Conservation (phyloP, 345 rosid species). For the Salix viminalis region DNA sequence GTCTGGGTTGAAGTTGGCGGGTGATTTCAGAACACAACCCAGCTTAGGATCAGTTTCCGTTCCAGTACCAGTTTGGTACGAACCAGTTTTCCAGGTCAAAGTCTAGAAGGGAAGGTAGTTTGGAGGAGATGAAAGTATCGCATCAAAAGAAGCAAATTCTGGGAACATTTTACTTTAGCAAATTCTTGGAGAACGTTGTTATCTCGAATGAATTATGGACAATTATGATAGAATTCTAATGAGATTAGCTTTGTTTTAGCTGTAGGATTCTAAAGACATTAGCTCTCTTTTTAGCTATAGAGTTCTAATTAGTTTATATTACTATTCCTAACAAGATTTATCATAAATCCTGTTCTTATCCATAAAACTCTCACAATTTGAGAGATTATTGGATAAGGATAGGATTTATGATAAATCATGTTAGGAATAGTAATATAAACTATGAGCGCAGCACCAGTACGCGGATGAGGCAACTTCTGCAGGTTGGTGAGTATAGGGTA, state of each 20-base stretch:
- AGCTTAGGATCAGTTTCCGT: conserved; percentile 92
- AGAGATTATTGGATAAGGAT: no score
- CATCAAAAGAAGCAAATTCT: conserved; percentile 66
- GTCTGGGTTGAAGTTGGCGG: conserved; percentile 87
- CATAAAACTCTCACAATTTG: no score
- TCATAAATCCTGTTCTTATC: no score
- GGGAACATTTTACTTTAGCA: conserved; percentile 72
- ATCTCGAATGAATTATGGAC: conserved; percentile 68
- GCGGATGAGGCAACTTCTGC: not conserved
- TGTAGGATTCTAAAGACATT: no score
- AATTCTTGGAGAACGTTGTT: conserved; percentile 77
- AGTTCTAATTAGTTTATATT: no score
- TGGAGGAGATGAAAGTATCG: conserved; percentile 92
- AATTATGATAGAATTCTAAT: no score
- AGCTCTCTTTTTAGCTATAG: no score
- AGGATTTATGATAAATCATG: no score
- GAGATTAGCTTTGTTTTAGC: no score
- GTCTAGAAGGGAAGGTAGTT: conserved; percentile 62
- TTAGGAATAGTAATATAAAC: no score
- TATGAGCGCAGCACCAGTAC: not conserved
- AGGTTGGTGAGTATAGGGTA: not conserved
- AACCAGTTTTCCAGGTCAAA: conserved; percentile 80
- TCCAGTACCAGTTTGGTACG: conserved; percentile 97
- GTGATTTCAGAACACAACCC: conserved; percentile 94
- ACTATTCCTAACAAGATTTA: no score